Conservation (phyloP, 345 rosid species). For the Rhodomyrtus tomentosa region DNA sequence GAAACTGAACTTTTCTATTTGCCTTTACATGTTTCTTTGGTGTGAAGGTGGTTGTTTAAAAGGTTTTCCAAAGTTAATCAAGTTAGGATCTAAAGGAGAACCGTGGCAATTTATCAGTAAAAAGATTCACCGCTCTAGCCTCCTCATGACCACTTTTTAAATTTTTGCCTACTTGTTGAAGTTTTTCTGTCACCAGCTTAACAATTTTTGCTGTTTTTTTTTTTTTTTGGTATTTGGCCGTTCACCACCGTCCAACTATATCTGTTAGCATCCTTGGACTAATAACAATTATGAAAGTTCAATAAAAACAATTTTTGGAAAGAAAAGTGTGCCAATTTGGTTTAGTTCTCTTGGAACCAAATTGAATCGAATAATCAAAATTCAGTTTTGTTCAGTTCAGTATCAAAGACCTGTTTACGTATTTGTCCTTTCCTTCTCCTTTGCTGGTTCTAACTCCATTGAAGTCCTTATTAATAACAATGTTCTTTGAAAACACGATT, state of each 20-base stretch:
- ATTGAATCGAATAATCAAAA: neutral
- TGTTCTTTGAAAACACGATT: neutral
- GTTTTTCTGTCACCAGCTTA: neutral
- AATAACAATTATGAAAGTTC: neutral
- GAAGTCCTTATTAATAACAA: neutral
- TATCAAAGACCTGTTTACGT: neutral
- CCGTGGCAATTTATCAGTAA: neutral
- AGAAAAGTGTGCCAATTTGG: neutral
- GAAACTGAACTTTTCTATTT: neutral
- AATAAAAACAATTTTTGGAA: neutral
- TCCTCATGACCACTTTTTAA: neutral
- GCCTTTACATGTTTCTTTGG: neutral
- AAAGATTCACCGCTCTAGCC: neutral
- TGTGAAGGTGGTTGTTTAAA: neutral
- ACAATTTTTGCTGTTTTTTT: neutral
- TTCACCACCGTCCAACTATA: neutral
- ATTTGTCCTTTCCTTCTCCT: neutral
- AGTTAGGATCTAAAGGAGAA: neutral
- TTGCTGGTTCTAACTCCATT: neutral
- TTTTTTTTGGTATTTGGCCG: neutral
- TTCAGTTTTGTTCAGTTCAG: neutral
- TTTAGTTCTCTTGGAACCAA: neutral
- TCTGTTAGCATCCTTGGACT: neutral
- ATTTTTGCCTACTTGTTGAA: neutral
- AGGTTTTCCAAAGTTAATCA: neutral